These are phyloP conservation scores for Stramenopiles sp. DNA, from an alignment of 352 stramenopile species.

Conservation along the genomic window DNA sequence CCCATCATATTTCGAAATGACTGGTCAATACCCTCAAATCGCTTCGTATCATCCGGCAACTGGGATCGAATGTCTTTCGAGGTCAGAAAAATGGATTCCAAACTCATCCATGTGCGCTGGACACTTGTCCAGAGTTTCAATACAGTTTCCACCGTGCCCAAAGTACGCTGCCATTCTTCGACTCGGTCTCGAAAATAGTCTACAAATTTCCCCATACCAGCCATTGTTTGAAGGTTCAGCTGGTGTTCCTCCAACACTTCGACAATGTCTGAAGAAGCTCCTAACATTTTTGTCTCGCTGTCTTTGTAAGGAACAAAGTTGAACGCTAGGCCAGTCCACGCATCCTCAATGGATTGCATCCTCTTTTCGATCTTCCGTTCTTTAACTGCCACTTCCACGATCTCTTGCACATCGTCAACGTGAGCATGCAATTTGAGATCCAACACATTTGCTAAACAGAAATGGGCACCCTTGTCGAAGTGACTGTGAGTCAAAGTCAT, in stretches of 20 bases:
- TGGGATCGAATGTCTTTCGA: constrained; percentile 72
- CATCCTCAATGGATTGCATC: constrained; percentile 63
- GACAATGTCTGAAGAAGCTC: constrained; percentile 66
- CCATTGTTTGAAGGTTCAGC: constrained; percentile 80
- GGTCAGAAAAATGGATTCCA: constrained; percentile 82
- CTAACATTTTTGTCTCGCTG: constrained; percentile 61
- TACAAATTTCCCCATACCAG: constrained; percentile 84
- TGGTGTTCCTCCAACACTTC: constrained; percentile 82
- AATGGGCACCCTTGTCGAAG: constrained; percentile 41
- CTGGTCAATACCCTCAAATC: constrained; percentile 57
- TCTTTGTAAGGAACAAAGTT: constrained; percentile 73
- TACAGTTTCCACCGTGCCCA: constrained; percentile 72
- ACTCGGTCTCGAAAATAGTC: constrained; percentile 84
- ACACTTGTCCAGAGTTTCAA: constrained; percentile 74
- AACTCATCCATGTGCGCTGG: constrained; percentile 65
- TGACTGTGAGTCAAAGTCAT: constrained; percentile 59
- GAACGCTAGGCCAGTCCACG: constrained; percentile 66
- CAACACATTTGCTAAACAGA: constrained; percentile 73
- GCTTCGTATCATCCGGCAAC: constrained; percentile 63
- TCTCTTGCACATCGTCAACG: constrained; percentile 74
- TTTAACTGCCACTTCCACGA: constrained; percentile 79
- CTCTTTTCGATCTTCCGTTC: constrained; percentile 93
- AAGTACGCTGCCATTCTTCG: constrained; percentile 67
- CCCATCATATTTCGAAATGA: constrained; percentile 49
- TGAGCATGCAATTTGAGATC: constrained; percentile 67